Evolutionary conservation across 2,329 filamentous ascomycete genomes (phyloP), one percentile per base, ranked within the genome.

Genomic region (Nothomitra cinnamomea): DNA sequence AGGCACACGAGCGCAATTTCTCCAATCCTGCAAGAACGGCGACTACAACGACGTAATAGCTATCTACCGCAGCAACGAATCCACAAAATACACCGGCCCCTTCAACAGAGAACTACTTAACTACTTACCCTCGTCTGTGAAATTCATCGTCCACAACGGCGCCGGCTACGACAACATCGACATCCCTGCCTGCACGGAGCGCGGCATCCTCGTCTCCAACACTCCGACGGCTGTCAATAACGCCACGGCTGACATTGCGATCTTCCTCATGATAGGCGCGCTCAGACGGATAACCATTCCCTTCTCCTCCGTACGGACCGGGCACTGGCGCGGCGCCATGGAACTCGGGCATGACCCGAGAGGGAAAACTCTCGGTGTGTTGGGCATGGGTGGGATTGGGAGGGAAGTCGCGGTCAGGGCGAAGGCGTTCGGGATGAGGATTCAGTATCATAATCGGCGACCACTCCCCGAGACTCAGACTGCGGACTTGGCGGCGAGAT

Each of bases 1-100:
- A n/a, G 17, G 13, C 13, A n/a, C 38, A 4, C 38, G 17, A 5
- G 13, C 38, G 3, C 38, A 41, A 41, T 80, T 80, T 62, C 64
- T 80, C 25, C 66, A 69, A 50, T 74, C 74, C 54, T 74, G 74
- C 63, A 72, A 72, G 57, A 66, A 67, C n/a, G 76, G 75, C 40
- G 65, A 72, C 45, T 79, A 74, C 57, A 69, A 79, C 53, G 72
- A 73, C 58, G 71, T 79, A 1, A 69, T 74, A 28, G 77, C 67
- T 1, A 70, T 80, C 50, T 80, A 78, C 62, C 73, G 77, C 54
- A 79, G 75, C 49, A 80, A 80, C 60, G 66, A 70, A 38, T 79
- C 38, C 10, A 72, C 70, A 1, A 63, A 64, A 8, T 69, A 70
- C 0, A 75, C 70, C 53, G 71, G 74, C 53, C 72, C 73, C 0